These are phyloP conservation scores for Metarhizium guizhouense DNA, from an alignment of 2,329 filamentous ascomycete species.

Conservation along the genomic window DNA sequence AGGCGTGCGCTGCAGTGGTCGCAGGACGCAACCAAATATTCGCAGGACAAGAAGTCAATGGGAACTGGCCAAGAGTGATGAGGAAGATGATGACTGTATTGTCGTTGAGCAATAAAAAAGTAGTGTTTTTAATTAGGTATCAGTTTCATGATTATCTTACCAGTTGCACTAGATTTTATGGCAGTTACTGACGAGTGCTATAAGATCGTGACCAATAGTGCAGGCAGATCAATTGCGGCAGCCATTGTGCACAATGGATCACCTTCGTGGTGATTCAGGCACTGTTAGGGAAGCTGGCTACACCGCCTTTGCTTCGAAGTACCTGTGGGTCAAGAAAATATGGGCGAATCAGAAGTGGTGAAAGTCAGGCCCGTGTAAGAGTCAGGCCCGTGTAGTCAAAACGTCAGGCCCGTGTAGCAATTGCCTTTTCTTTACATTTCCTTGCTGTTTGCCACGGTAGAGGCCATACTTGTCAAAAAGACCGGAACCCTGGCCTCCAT, in stretches of 20 bases:
- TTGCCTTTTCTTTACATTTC: neutral
- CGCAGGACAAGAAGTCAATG: neutral
- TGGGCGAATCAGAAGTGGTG: neutral
- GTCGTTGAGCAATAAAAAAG: neutral
- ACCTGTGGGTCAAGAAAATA: neutral
- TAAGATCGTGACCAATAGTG: too few species aligned
- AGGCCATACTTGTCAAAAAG: too few species aligned
- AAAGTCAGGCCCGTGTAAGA: neutral
- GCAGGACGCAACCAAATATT: neutral
- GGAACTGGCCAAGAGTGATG: neutral
- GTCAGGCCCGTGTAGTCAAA: neutral
- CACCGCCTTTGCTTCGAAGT: neutral
- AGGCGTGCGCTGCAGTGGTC: neutral
- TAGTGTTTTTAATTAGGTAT: neutral
- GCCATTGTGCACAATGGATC: too few species aligned
- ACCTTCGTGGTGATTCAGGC: neutral
- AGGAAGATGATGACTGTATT: neutral
- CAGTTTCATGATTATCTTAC: neutral
- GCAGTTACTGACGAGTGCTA: too few species aligned
- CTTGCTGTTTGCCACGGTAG: too few species aligned
- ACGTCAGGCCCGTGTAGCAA: neutral
- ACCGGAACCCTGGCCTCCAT: too few species aligned
- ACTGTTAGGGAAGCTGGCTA: neutral
- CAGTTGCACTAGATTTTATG: neutral
- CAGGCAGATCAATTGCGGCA: neutral